Evolutionary conservation across 768 basidiomycete genomes (phyloP), one percentile per base, ranked within the genome.

Genomic region (Piloderma croceum): DNA sequence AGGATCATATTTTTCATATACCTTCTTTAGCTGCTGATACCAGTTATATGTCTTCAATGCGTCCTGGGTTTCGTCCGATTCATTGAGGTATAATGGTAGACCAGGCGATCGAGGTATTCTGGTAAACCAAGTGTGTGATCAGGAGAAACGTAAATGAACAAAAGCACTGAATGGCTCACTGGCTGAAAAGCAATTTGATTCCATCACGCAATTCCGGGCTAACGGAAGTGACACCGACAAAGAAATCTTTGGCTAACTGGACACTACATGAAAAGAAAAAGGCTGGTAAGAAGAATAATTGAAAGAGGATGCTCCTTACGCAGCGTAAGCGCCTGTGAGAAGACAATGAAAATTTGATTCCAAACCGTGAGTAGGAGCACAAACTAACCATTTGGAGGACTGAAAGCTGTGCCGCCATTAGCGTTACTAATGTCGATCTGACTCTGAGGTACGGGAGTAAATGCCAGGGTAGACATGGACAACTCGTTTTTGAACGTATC

Each of bases 1-100:
- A 20, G 69, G 69, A 47, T 72, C 70, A 39, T 72, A 72, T 45
- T 70, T 72, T 7, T 52, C 51, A 44, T 70, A 70, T 0, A 62
- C 65, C 9, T 45, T 34, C 37, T 58, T 62, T 48, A 72, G 42
- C 31, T 62, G 59, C 5, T 63, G 52, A 35, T 58, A 69, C 11
- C 56, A 50, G 3, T 65, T 65, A 47, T 72, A 72, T 13, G 64
- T 65, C 17, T 57, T 48, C 41, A 68, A 70, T 1, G 64, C 63
- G 23, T 63, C 54, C 42, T 72, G 69, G 0, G 38, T 39, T 3
- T 55, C 56, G 43, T 69, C 68, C 31, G 61, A 64, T 48, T 72
- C 68, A 34, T 63, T 66, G 15, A 69, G 50, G 39, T 65, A 69
- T 3, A 70, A 51, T 7, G 70, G 69, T 3, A 65, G 22, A 11